Evolutionary conservation across 805 yeast genomes (phyloP), one percentile per base, ranked within the genome.

Genomic region (Kuraishia piskuri): DNA sequence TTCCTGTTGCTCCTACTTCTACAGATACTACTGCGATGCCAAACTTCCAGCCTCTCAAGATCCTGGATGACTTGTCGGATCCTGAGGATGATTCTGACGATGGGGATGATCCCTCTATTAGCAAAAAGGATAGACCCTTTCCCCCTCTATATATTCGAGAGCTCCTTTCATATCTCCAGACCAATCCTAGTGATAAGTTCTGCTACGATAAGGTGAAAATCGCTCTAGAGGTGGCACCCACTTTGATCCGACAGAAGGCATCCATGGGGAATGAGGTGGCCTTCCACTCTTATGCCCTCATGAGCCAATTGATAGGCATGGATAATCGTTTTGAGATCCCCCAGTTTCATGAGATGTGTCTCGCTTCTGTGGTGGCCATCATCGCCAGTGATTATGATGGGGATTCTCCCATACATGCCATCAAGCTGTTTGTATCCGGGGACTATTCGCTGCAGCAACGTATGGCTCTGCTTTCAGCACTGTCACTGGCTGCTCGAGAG

Each of bases 401-500:
- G 7, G 52, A 53, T 2, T 59, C 72, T 2, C 82, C 89, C 0
- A 62, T 69, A 1, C 72, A 75, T 24, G 63, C 83, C 0, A 66
- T 79, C 46, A 63, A 71, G 24, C 64, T 84, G 19, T 69, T 90
- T 19, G 70, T 80, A 37, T 73, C 77, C 0, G 90, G 91, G 0
- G 99, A 92, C 61, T 81, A 86, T 56, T 89, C 96, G 0, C 65
- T 94, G 20, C 94, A 87, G 56, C 91, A 85, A 55, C 68, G 98
- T 50, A 73, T 91, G 68, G 69, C 79, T 25, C 72, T 91, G 8
- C 66, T 94, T 20, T 80, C 91, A 3, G 70, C 88, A 0, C 63
- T 89, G 12, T 84, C 91, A 0, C 68, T 90, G 22, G 79, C 88
- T 2, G 89, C 90, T 0, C 68, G 96, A 55, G 90, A 87, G 57